Evolutionary conservation across 2,329 filamentous ascomycete species (phyloP).

Genomic region (Catunica adiposa): DNA sequence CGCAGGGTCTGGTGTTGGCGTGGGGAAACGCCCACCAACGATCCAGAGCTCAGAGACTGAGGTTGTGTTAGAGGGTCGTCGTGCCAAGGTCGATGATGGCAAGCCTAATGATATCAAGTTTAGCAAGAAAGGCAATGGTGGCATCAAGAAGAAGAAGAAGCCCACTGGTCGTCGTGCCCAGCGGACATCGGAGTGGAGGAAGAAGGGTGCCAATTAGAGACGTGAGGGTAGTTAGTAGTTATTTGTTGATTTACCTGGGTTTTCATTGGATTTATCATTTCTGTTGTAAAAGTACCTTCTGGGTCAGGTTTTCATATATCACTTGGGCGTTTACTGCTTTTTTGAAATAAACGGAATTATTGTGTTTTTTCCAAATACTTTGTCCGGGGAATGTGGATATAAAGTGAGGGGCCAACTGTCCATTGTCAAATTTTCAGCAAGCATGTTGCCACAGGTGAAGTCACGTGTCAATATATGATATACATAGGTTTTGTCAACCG

Average conservation of each 20-base stretch:
- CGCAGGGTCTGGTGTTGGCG: conserved; percentile 10
- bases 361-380: not conserved
- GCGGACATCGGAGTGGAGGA: conserved; percentile 30
- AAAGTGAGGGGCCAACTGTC: not conserved
- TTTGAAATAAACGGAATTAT: not conserved
- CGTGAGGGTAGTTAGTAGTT: not conserved
- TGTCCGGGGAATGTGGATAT: not conserved
- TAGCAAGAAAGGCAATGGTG: conserved; percentile 35
- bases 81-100: conserved; percentile 51
- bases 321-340: not conserved
- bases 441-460: not conserved
- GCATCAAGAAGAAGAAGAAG: conserved; percentile 21
- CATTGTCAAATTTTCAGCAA: not conserved
- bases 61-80: conserved; percentile 67
- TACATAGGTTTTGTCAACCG: too few species aligned
- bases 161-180: conserved; percentile 25
- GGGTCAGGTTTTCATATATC: not conserved
- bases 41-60: conserved; percentile 45
- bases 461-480: too few species aligned
- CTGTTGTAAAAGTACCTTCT: not conserved
- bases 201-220: conserved; percentile 15
- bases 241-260: not conserved
- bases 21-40: conserved; percentile 16
- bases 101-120: conserved; percentile 46
- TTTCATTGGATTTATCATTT: not conserved